Conservation (phyloP, 73 alveolate species). For the Paramecium pentaurelia region DNA sequence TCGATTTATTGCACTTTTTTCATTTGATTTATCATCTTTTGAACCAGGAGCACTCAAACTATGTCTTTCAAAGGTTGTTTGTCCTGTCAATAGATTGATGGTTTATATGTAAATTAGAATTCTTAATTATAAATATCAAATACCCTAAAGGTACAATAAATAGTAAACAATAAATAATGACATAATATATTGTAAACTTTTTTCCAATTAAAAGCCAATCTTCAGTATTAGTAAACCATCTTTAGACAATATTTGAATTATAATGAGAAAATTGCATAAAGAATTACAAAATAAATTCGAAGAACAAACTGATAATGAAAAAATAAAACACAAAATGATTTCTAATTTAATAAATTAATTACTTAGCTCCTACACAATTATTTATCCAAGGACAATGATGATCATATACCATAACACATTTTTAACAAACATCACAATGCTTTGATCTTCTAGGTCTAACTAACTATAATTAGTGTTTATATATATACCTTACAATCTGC, state of each 20-base stretch:
- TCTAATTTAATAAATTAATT: not conserved
- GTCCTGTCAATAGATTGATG: not conserved
- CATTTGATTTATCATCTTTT: not conserved
- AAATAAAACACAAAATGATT: constrained; percentile 54
- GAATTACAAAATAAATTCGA: constrained; percentile 8
- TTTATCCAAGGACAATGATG: constrained; percentile 78
- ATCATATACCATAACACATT: constrained; percentile 74
- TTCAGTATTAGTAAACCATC: not conserved
- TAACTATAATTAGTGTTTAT: not conserved
- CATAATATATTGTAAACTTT: constrained; percentile 36
- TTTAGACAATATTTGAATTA: not conserved
- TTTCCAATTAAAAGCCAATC: constrained; percentile 15
- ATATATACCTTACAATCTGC: constrained; percentile 68
- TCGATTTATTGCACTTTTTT: not conserved
- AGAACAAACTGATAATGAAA: constrained; percentile 49
- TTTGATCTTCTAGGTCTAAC: constrained; percentile 72
- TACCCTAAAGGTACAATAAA: constrained; percentile 44
- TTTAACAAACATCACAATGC: constrained; percentile 72
- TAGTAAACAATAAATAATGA: not conserved
- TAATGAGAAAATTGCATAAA: constrained; percentile 1
- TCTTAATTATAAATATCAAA: not conserved
- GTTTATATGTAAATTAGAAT: not conserved
- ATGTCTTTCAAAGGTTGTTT: constrained; percentile 38
- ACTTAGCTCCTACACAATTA: constrained; percentile 64
- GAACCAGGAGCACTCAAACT: constrained; percentile 12